A percentile compares a stretch with the other conserved stretches of the same genome.
Evolutionary conservation across 192 early-diverging fungal genomes (phyloP).

Genomic region (Coemansia reversa): DNA sequence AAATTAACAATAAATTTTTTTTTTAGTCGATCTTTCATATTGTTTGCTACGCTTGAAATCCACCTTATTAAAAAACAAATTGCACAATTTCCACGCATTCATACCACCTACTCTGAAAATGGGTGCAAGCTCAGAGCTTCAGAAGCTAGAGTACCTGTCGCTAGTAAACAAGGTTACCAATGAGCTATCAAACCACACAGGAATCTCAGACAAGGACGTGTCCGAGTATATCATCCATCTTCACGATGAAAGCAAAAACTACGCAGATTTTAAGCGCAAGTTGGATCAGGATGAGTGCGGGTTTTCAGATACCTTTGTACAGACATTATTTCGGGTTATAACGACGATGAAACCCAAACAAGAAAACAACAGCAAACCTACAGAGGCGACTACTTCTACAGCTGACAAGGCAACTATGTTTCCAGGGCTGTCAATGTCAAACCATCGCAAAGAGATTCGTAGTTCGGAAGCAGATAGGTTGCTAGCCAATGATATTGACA

Average conservation of each 20-base stretch:
- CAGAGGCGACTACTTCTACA: constrained; percentile 38
- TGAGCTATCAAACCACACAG: constrained; percentile 91
- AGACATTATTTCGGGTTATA: constrained; percentile 85
- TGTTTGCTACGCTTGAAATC: background rate
- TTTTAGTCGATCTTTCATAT: background rate
- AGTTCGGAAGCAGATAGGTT: constrained; percentile 15
- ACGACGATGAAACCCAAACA: constrained; percentile 73
- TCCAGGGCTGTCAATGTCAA: constrained; percentile 71
- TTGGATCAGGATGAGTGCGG: constrained; percentile 75
- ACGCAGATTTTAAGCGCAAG: constrained; percentile 65
- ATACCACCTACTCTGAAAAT: background rate
- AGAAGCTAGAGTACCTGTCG: constrained; percentile 83
- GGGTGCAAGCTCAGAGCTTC: constrained; percentile 41
- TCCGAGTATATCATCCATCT: constrained; percentile 92
- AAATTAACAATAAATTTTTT: background rate
- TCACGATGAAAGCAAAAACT: constrained; percentile 67
- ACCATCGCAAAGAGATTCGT: constrained; percentile 7
- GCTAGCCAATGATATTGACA: constrained; percentile 36
- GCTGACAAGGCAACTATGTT: constrained; percentile 67
- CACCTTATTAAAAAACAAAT: background rate
- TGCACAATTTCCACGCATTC: background rate
- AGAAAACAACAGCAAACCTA: constrained; percentile 4
- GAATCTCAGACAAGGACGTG: constrained; percentile 82
- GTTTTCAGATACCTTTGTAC: constrained; percentile 80
- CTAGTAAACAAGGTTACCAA: constrained; percentile 86